phyloP scores from a whole-genome alignment of 208 protist genomes.

The Herpetomonas tarakana region DNA sequence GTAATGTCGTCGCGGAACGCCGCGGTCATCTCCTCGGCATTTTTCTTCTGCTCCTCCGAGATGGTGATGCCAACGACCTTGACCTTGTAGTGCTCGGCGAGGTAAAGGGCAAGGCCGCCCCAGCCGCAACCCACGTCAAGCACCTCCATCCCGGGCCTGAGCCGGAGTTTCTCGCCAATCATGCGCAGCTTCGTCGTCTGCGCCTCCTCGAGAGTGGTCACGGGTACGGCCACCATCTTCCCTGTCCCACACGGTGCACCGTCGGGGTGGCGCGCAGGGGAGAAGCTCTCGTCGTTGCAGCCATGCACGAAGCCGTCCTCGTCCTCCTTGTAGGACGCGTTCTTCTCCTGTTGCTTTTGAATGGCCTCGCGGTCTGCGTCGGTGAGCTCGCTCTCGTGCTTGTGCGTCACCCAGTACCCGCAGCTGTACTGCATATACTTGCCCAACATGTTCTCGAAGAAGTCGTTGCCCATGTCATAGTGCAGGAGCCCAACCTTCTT shows the following conservation, averaged over 20 bases:
- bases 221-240: constrained; percentile 1
- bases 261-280: too few relatives aligned
- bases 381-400: constrained; percentile 8
- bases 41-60: constrained; percentile 46
- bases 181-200: constrained; percentile 70
- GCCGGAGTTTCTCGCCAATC: constrained; percentile 69
- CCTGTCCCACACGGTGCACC: constrained; percentile 8
- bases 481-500: constrained; percentile 55
- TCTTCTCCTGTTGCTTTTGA: neutral
- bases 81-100: constrained; percentile 53
- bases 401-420: constrained; percentile 49
- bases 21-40: constrained; percentile 26
- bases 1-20: constrained; percentile 26
- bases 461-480: constrained; percentile 73
- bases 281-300: neutral
- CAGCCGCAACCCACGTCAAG: constrained; percentile 83
- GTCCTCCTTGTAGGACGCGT: neutral
- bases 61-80: constrained; percentile 76
- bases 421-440: constrained; percentile 76
- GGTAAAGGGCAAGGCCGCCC: constrained; percentile 59
- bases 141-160: constrained; percentile 57
- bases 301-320: neutral
- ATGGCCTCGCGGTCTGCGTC: constrained; percentile 1
- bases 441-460: constrained; percentile 71
- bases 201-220: constrained; percentile 59